Evolutionary conservation across 345 rosid species (phyloP), one percentile per base, ranked within the genome.

Genomic region (Populus tremula): DNA sequence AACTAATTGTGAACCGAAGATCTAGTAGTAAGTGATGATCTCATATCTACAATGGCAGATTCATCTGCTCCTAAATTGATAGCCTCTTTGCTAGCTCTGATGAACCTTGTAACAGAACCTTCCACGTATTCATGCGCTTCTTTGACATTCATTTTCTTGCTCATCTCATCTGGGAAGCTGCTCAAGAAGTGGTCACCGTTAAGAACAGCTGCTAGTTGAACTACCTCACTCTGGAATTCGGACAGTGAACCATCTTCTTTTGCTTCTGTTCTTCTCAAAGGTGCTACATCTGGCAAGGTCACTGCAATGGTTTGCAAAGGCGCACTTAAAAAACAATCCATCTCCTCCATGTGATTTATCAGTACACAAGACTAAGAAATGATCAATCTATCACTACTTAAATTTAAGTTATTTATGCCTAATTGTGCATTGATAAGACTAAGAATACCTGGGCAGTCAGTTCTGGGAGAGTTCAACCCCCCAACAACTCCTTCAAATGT

Each of bases 41-140:
- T 87, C 97, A 93, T 93, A 84, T 96, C 94, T 8, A 96, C 99
- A 85, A 93, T 93, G 38, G 94, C 93, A 63, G 98, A 93, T 86
- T 90, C 87, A 75, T 88, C 87, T 7, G 99, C 99, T 38, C 98
- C 97, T 67, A 96, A 80, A 73, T 86, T 93, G 75, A 92, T 71
- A 16, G 97, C 99, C 79, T 92, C 96, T 90, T 92, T 93, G 82
- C 99, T 96, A 18, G 98, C 98, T 77, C 92, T 86, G 54, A 93
- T 84, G 79, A 96, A 96, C 80, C 98, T 83, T 13, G 93, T 79
- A 2, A 90, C 85, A 2, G 98, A 89, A 14, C 92, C 97, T 78
- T 72, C 85, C 23, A 86, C 91, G 43, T 96, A 96, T 25, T 88
- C 88, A 38, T 90, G 91, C 80, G 96, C 99, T 86, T 90, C 89